These are phyloP conservation scores for Amniculicola lignicola DNA, from an alignment of 495 filamentous ascomycete species.

Conservation along the genomic window DNA sequence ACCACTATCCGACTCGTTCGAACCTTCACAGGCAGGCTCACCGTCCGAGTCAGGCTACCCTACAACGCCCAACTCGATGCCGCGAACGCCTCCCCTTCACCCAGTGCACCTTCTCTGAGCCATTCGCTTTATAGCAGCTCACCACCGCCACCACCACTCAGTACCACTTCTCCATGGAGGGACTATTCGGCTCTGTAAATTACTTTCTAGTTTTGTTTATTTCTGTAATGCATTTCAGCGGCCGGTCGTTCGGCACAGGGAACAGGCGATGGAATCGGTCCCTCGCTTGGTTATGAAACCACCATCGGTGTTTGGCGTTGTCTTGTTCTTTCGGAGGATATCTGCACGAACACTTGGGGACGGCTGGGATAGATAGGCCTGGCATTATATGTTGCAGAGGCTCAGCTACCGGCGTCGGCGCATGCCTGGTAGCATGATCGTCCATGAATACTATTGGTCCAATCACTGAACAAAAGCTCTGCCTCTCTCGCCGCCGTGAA, in stretches of 20 bases:
- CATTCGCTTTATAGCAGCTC: neutral
- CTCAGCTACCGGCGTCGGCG: neutral
- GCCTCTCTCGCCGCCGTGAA: neutral
- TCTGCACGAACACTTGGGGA: constrained; percentile 4
- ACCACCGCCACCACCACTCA: neutral
- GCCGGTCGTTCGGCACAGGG: constrained; percentile 8
- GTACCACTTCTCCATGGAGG: constrained; percentile 13
- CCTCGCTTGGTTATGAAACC: constrained; percentile 20
- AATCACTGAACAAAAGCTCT: neutral
- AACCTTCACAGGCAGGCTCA: constrained; percentile 64
- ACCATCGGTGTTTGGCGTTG: constrained; percentile 17
- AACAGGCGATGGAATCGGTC: neutral
- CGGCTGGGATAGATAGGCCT: constrained; percentile 14
- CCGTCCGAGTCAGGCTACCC: constrained; percentile 59
- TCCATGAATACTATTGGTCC: constrained; percentile 6
- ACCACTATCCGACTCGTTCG: constrained; percentile 76
- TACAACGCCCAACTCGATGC: constrained; percentile 65
- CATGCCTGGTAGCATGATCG: neutral
- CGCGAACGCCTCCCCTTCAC: constrained; percentile 56
- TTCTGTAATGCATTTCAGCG: constrained; percentile 33
- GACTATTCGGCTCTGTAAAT: constrained; percentile 19
- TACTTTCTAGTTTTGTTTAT: constrained; percentile 16
- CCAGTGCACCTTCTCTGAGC: constrained; percentile 37
- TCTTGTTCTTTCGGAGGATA: constrained; percentile 5
- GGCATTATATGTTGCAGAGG: neutral